Base-by-base conservation (phyloP, 805 yeast genomes). In the Tetrapisispora namnaoensis region DNA sequence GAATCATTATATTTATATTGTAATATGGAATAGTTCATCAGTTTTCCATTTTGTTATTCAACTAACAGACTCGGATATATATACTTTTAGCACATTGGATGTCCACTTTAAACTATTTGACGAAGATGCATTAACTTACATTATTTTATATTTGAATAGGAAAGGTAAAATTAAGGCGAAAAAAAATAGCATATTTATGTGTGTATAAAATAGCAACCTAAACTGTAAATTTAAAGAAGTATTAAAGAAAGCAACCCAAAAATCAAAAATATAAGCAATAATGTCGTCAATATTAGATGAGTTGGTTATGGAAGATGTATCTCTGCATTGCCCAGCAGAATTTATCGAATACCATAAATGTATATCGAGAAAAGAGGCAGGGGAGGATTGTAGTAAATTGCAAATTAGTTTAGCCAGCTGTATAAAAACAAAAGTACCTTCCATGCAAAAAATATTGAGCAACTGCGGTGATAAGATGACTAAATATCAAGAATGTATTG, bases 311-410 rank as follows among this genome's bases (percentile, higher is more conserved):
- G 89, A 85, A 52, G 95, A 86, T 58, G 84, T 84, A 49, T 89
- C 95, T 14, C 75, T 78, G 48, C 70, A 74, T 59, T 86, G 95
- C 62, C 93, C 95, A 0, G 79, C 77, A 51, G 76, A 80, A 58
- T 86, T 86, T 54, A 67, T 86, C 49, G 77, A 74, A 27, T 86
- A 82, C 63, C 91, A 86, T 64, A 79, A 78, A 57, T 86, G 95
- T 60, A 75, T 86, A 64, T 68, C 79, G 35, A 71, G 70, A 28
- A 37, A 18, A 14, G 79, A 78, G 13, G 70, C 71, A 52, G 73
- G 75, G 22, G 58, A 65, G 18, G 68, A 70, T 50, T 86, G 95
- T 60, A 62, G 67, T 0, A 62, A 61, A 37, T 76, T 80, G 53
- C 95, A 85, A 63, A 63, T 66, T 38, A 72, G 71, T 18, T 70